phyloP scores from a whole-genome alignment of 805 yeast genomes.

The Wickerhamiella sorbophila region DNA sequence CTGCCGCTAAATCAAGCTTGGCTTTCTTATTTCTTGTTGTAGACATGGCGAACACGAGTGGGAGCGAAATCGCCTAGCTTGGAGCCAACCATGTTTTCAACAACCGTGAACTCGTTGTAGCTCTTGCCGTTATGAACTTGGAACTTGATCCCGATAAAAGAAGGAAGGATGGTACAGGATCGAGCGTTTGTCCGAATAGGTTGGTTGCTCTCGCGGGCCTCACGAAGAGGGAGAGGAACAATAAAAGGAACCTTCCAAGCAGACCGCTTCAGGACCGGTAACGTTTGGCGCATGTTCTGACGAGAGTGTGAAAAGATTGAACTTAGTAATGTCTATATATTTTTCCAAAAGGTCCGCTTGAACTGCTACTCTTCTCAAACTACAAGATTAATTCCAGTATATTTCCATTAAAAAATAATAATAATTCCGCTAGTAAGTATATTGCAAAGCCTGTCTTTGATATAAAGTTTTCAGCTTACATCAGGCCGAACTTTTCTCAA shows the following conservation, averaged over 20 bases:
- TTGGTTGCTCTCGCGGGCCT: constrained; percentile 63
- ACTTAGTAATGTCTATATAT: no score
- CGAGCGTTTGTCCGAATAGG: constrained; percentile 96
- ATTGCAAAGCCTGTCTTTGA: not conserved
- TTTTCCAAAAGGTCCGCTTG: no score
- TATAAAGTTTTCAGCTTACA: no score
- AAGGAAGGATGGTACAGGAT: constrained; percentile 86
- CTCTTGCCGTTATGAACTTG: constrained; percentile 95
- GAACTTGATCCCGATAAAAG: constrained; percentile 85
- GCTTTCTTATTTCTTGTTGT: constrained; percentile 32
- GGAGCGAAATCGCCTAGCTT: constrained; percentile 93
- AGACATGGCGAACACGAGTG: constrained; percentile 77
- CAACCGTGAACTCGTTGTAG: constrained; percentile 71
- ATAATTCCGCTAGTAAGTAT: not conserved
- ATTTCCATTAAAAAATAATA: not conserved
- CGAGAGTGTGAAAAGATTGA: no score
- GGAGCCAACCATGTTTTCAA: constrained; percentile 93
- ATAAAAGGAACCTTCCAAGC: constrained; percentile 62
- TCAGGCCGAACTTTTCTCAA: not conserved
- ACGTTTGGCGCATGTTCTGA: constrained; percentile 24
- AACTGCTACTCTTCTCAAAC: not conserved
- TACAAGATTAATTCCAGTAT: not conserved
- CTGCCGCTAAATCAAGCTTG: not conserved
- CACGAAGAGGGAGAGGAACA: constrained; percentile 85
- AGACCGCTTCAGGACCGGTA: constrained; percentile 27